Conservation (phyloP, 768 basidiomycete genomes). For the Boletellus sp. region DNA sequence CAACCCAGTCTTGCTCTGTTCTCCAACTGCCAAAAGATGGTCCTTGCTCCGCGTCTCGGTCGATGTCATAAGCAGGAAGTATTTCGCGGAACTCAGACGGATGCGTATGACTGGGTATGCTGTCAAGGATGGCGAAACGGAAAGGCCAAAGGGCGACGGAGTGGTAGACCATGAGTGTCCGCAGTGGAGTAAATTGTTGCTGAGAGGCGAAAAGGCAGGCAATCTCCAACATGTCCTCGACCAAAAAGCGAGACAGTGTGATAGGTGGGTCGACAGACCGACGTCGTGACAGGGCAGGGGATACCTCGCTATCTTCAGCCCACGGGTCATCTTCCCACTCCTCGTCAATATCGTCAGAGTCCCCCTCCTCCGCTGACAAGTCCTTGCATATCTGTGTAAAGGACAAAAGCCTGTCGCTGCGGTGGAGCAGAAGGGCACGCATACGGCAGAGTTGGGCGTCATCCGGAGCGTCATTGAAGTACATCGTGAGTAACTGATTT, state of each 20-base stretch:
- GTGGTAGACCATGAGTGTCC: constrained; percentile 57
- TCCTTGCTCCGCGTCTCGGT: constrained; percentile 42
- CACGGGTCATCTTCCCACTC: constrained; percentile 62
- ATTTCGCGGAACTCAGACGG: constrained; percentile 60
- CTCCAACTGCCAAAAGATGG: constrained; percentile 44
- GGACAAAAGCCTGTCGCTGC: constrained; percentile 70
- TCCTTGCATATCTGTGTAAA: constrained; percentile 57
- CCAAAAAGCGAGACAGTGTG: constrained; percentile 62
- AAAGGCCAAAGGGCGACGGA: constrained; percentile 56
- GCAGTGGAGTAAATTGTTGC: constrained; percentile 56
- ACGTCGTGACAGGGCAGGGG: constrained; percentile 17
- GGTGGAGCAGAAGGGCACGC: constrained; percentile 63
- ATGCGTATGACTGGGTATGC: constrained; percentile 68
- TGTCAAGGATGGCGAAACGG: constrained; percentile 66
- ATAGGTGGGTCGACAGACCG: constrained; percentile 40
- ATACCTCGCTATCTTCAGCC: constrained; percentile 47
- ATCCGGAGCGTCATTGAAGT: constrained; percentile 54
- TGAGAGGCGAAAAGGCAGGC: constrained; percentile 66
- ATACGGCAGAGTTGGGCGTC: constrained; percentile 66
- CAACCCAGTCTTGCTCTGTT: constrained; percentile 54
- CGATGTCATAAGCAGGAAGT: constrained; percentile 58
- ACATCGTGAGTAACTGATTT: constrained; percentile 36
- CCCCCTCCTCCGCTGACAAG: constrained; percentile 26
- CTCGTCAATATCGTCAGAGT: constrained; percentile 35
- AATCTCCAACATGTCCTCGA: constrained; percentile 49